Evolutionary conservation across 73 alveolate genomes (phyloP).

Genomic region (Paramecium sexaurelia): DNA sequence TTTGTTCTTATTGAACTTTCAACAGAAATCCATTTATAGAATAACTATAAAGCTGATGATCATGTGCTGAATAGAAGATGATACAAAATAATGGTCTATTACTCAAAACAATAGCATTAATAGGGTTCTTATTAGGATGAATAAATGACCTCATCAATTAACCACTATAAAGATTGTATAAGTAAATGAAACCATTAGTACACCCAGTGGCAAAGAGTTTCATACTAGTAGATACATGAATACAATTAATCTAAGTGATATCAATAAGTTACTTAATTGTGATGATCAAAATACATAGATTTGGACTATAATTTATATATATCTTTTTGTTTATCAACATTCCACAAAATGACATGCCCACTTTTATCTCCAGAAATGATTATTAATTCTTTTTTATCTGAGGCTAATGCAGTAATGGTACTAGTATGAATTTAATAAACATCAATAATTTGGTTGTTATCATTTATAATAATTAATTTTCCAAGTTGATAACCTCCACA

Average conservation of each 20-base stretch:
- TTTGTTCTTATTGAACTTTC: slow-evolving; percentile 71
- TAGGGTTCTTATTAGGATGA: slow-evolving; percentile 76
- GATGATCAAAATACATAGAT: slow-evolving; percentile 59
- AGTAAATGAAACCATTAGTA: slow-evolving; percentile 69
- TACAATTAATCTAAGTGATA: slow-evolving; percentile 64
- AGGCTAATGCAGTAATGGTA: slow-evolving; percentile 66
- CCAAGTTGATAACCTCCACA: slow-evolving; percentile 74
- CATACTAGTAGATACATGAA: slow-evolving; percentile 48
- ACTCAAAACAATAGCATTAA: slow-evolving; percentile 72
- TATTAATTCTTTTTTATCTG: slow-evolving; percentile 54
- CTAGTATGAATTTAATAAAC: slow-evolving; percentile 32
- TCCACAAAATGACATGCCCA: slow-evolving; percentile 74
- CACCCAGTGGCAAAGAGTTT: slow-evolving; percentile 74
- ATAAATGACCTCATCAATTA: slow-evolving; percentile 70
- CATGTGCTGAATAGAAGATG: slow-evolving; percentile 74
- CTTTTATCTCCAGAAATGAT: slow-evolving; percentile 72
- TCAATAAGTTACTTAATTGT: neutral
- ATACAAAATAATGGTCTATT: slow-evolving; percentile 76
- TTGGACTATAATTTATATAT: slow-evolving; percentile 35
- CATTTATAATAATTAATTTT: slow-evolving; percentile 41
- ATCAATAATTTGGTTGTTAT: slow-evolving; percentile 45
- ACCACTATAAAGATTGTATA: slow-evolving; percentile 74
- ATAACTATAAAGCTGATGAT: slow-evolving; percentile 72
- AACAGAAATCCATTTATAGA: slow-evolving; percentile 77
- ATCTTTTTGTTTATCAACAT: slow-evolving; percentile 25